Conservation (phyloP, 768 basidiomycete genomes). For the Amanita jacksonii region DNA sequence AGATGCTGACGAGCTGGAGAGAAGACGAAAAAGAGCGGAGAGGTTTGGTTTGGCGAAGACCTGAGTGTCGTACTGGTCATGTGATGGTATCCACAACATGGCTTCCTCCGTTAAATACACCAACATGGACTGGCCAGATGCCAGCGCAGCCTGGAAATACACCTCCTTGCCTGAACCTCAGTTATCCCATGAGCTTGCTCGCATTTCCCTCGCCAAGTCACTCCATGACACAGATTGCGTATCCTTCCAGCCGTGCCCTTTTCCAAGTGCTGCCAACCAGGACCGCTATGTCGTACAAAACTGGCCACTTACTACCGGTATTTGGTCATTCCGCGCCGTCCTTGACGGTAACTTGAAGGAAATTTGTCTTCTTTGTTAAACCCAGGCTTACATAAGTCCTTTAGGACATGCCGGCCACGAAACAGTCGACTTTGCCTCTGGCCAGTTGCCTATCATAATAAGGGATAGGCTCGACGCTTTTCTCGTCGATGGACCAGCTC, state of each 20-base stretch:
- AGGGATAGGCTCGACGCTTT: constrained; percentile 16
- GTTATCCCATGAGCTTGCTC: constrained; percentile 30
- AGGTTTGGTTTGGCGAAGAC: constrained; percentile 34
- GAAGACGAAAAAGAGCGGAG: constrained; percentile 52
- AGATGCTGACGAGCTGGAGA: constrained; percentile 50
- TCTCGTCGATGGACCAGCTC: not conserved
- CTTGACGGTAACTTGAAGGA: constrained; percentile 33
- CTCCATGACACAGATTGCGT: constrained; percentile 28
- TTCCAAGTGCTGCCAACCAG: constrained; percentile 30
- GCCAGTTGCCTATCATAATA: constrained; percentile 23
- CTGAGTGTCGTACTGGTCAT: not conserved
- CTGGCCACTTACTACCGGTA: constrained; percentile 27
- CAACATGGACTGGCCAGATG: constrained; percentile 27
- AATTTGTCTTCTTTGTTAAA: constrained; percentile 1
- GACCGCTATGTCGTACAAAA: constrained; percentile 35
- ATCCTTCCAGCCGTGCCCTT: constrained; percentile 37
- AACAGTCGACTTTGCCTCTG: constrained; percentile 30
- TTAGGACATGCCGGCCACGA: constrained; percentile 39
- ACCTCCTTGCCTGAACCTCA: constrained; percentile 32
- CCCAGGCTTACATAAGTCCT: not conserved
- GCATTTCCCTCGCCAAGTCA: constrained; percentile 24
- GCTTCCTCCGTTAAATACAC: constrained; percentile 20
- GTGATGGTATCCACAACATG: constrained; percentile 8
- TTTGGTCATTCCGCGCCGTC: constrained; percentile 36
- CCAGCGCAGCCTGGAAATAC: constrained; percentile 24